Evolutionary conservation across 208 protist species (phyloP).

Genomic region (Trypanosoma lewisi): DNA sequence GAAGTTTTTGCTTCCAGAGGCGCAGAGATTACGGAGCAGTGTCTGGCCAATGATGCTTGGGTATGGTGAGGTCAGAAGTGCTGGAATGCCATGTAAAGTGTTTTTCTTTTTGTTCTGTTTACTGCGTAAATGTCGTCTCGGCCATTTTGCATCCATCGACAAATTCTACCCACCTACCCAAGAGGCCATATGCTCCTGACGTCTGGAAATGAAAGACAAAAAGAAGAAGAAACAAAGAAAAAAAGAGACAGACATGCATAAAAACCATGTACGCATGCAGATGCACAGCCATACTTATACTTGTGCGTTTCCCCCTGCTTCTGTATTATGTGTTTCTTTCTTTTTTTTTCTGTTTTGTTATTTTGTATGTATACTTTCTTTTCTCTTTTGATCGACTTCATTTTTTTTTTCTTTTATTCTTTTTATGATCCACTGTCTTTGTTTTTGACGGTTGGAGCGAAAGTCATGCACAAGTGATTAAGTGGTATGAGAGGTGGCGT

Average conservation of each 20-base stretch:
- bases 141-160: too few relatives aligned
- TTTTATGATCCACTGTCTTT: not conserved
- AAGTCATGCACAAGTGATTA: not conserved
- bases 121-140: not conserved
- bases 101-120: not conserved
- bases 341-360: not conserved
- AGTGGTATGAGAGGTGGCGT: not conserved
- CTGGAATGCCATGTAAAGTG: not conserved
- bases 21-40: slow-evolving; percentile 44
- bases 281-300: too few relatives aligned
- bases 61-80: slow-evolving; percentile 1
- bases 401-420: slow-evolving; percentile 5
- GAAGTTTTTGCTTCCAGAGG: slow-evolving; percentile 58
- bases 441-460: not conserved
- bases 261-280: too few relatives aligned
- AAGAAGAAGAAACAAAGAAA: too few relatives aligned
- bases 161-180: too few relatives aligned
- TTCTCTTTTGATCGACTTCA: not conserved
- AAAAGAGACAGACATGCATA: too few relatives aligned
- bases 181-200: too few relatives aligned
- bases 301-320: not conserved
- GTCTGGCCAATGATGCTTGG: slow-evolving; percentile 43
- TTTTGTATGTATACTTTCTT: not conserved
- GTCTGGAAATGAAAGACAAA: too few relatives aligned
- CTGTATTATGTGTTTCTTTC: not conserved